Percentiles rank a stretch among this genome's conserved stretches.
Evolutionary conservation across 306 rosid species (phyloP).

Genomic region (Castanea crenata): DNA sequence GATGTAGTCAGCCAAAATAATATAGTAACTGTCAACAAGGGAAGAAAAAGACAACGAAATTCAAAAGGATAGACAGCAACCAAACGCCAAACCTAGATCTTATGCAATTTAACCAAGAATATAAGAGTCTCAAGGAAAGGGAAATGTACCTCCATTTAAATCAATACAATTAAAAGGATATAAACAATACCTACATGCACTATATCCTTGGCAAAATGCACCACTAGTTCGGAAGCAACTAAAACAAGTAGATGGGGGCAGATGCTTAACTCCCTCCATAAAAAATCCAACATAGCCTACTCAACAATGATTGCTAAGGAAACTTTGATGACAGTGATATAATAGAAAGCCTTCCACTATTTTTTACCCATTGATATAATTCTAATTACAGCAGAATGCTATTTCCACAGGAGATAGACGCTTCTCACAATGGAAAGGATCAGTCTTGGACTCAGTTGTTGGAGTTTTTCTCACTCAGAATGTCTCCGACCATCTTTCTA

Average conservation of each 20-base stretch:
- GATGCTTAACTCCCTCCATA: neutral
- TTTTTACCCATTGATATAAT: neutral
- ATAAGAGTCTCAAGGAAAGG: neutral
- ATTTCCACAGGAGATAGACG: constrained; percentile 89
- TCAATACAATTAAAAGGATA: neutral
- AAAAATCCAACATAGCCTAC: neutral
- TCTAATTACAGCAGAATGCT: constrained; percentile 12
- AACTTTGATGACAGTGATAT: neutral
- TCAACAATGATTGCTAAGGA: neutral
- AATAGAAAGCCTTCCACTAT: neutral
- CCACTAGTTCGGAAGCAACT: neutral
- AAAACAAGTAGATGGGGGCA: neutral
- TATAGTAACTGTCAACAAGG: neutral
- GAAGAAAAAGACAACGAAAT: neutral
- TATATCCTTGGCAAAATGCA: neutral
- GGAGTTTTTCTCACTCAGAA: constrained; percentile 99
- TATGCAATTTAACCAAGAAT: neutral
- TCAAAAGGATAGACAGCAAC: neutral
- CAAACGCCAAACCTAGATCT: neutral
- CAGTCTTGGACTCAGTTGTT: constrained; percentile 93
- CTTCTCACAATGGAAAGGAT: constrained; percentile 97
- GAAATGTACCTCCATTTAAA: neutral
- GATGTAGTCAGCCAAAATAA: neutral
- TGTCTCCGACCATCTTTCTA: constrained; percentile 97
- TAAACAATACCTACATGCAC: neutral